phyloP scores from a whole-genome alignment of 371 early-diverging fungal genomes.

The Rhizopus arrhizus region DNA sequence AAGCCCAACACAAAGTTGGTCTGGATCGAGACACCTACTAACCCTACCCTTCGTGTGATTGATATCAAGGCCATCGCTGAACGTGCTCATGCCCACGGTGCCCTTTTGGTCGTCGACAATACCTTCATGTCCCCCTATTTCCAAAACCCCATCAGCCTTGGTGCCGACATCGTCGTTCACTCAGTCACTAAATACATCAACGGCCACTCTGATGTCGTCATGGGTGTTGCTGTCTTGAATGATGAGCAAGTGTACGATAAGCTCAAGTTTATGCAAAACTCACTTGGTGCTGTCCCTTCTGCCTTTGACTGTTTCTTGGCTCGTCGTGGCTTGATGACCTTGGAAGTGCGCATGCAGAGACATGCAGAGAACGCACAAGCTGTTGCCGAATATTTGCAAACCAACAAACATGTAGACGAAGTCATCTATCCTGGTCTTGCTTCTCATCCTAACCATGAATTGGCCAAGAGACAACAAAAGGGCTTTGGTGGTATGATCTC shows the following conservation, averaged over 20 bases:
- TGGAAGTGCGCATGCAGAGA: conserved; percentile 92
- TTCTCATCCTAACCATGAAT: conserved; percentile 81
- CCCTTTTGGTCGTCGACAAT: conserved; percentile 94
- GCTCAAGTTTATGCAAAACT: conserved; percentile 91
- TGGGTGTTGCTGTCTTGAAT: conserved; percentile 92
- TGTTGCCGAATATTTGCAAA: conserved; percentile 72
- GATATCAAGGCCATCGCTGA: conserved; percentile 88
- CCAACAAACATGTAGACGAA: conserved; percentile 61
- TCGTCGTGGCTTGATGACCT: conserved; percentile 93
- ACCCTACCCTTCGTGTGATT: conserved; percentile 93
- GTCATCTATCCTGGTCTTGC: conserved; percentile 88
- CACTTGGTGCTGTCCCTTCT: conserved; percentile 94
- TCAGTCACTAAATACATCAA: conserved; percentile 98
- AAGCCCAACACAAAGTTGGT: conserved; percentile 82
- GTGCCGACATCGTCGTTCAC: conserved; percentile 97
- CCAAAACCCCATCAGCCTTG: conserved; percentile 90
- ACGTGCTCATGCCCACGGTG: conserved; percentile 78
- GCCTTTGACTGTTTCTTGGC: conserved; percentile 98
- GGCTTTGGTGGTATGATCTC: conserved; percentile 91
- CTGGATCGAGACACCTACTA: conserved; percentile 97
- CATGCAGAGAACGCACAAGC: conserved; percentile 86
- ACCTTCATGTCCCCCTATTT: conserved; percentile 98
- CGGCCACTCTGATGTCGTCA: conserved; percentile 97
- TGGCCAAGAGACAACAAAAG: conserved; percentile 75
- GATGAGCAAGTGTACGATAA: conserved; percentile 72